Percentiles rank a stretch among this genome's conserved stretches.
Evolutionary conservation across 768 basidiomycete species (phyloP).

Genomic region (Kondoa malvinella): DNA sequence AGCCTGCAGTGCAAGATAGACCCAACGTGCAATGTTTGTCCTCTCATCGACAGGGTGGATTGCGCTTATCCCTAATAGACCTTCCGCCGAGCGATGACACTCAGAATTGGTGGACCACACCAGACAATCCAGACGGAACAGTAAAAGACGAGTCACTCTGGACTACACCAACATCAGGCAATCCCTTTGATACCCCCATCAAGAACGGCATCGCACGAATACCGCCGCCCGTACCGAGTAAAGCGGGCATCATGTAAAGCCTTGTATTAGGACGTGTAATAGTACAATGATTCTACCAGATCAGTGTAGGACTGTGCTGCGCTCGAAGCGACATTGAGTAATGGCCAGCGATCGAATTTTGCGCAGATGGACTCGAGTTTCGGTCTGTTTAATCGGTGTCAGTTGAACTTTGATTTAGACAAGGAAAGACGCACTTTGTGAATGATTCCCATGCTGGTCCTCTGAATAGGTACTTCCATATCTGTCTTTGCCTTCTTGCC

Average conservation of each 20-base stretch:
- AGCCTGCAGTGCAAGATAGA: background rate
- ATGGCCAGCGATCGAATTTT: conserved; percentile 21
- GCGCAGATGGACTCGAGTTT: conserved; percentile 17
- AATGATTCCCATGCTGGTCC: conserved; percentile 26
- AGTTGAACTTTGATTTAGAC: no score
- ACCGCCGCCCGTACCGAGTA: background rate
- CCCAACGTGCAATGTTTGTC: no score
- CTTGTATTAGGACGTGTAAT: conserved; percentile 11
- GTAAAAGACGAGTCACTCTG: background rate
- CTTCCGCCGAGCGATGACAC: background rate
- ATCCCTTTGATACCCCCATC: background rate
- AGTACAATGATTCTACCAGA: conserved; percentile 24
- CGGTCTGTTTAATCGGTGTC: conserved; percentile 12
- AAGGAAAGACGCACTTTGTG: conserved; percentile 21
- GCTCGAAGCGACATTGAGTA: conserved; percentile 21
- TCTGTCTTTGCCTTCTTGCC: conserved; percentile 15
- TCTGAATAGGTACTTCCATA: conserved; percentile 25
- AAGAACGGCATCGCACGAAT: background rate
- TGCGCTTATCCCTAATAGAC: no score
- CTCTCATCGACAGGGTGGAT: no score
- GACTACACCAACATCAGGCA: background rate
- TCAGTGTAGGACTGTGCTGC: conserved; percentile 21
- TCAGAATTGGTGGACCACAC: background rate
- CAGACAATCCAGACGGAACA: background rate
- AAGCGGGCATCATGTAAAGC: background rate